phyloP scores from a whole-genome alignment of 2,329 filamentous ascomycete species.

The Proliferodiscus dingleyae region DNA sequence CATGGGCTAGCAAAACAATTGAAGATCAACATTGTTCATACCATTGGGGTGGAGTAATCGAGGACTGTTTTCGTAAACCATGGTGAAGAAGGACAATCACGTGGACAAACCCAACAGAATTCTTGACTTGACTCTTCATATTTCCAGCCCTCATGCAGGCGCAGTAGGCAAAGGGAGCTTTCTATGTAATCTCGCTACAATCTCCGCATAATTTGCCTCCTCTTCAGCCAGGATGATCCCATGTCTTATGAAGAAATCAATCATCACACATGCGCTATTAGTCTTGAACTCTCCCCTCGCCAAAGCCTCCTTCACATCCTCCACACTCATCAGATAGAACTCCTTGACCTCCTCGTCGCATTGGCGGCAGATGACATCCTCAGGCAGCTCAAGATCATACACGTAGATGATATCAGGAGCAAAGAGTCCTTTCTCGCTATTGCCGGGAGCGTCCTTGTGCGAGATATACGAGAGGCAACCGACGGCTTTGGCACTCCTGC shows the following conservation, averaged over 20 bases:
- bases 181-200: too few species aligned
- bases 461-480: slow-evolving; percentile 66
- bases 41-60: too few species aligned
- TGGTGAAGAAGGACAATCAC: too few species aligned
- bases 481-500: slow-evolving; percentile 43
- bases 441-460: slow-evolving; percentile 49
- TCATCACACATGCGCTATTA: slow-evolving; percentile 70
- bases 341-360: slow-evolving; percentile 74
- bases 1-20: too few species aligned
- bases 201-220: too few species aligned
- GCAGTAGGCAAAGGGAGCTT: too few species aligned
- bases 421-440: slow-evolving; percentile 57
- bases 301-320: slow-evolving; percentile 56
- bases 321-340: slow-evolving; percentile 63
- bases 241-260: slow-evolving; percentile 79
- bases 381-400: slow-evolving; percentile 66
- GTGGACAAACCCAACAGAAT: too few species aligned
- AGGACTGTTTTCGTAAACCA: too few species aligned
- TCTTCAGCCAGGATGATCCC: slow-evolving; percentile 68
- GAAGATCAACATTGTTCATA: too few species aligned
- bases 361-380: slow-evolving; percentile 56
- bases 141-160: too few species aligned
- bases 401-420: slow-evolving; percentile 69
- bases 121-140: too few species aligned
- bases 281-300: slow-evolving; percentile 73